A percentile compares a stretch with the other conserved stretches of the same genome.
phyloP scores from a whole-genome alignment of 805 yeast genomes.

The Citeromyces nyonsensis region DNA sequence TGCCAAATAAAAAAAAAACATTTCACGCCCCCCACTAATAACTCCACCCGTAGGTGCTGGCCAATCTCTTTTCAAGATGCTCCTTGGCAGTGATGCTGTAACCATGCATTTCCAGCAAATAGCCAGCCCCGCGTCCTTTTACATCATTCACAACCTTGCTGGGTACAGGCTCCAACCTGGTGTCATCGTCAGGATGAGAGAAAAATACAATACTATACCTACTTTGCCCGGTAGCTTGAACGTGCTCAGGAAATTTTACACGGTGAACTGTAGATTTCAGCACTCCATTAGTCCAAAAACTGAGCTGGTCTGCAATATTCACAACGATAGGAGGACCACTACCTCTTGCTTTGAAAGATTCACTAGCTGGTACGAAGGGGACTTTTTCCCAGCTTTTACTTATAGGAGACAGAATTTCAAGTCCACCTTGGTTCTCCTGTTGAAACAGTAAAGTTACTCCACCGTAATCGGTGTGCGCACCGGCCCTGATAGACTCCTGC shows the following conservation, averaged over 20 bases:
- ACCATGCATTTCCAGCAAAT: slow-evolving; percentile 17
- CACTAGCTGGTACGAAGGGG: slow-evolving; percentile 29
- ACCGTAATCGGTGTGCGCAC: slow-evolving; percentile 77
- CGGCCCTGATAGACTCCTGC: slow-evolving; percentile 47
- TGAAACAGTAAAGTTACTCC: slow-evolving; percentile 55
- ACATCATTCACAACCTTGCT: slow-evolving; percentile 18
- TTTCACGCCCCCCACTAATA: neutral
- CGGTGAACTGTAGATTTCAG: slow-evolving; percentile 57
- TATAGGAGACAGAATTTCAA: slow-evolving; percentile 37
- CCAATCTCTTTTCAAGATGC: slow-evolving; percentile 48
- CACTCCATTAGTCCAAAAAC: slow-evolving; percentile 63
- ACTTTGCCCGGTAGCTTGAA: slow-evolving; percentile 37
- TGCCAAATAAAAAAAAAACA: neutral
- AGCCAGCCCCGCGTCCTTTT: slow-evolving; percentile 19
- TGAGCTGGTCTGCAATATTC: slow-evolving; percentile 56
- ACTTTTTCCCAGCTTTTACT: slow-evolving; percentile 41
- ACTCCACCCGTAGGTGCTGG: slow-evolving; percentile 45
- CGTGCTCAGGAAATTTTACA: slow-evolving; percentile 34
- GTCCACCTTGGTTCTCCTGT: slow-evolving; percentile 49
- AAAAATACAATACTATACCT: slow-evolving; percentile 71
- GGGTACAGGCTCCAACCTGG: slow-evolving; percentile 61
- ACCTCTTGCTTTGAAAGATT: slow-evolving; percentile 9
- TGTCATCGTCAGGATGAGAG: slow-evolving; percentile 59
- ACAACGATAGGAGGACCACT: slow-evolving; percentile 52
- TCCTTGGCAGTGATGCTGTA: slow-evolving; percentile 49